phyloP scores from a whole-genome alignment of 2,329 filamentous ascomycete genomes.

The Byssochlamys sp. region DNA sequence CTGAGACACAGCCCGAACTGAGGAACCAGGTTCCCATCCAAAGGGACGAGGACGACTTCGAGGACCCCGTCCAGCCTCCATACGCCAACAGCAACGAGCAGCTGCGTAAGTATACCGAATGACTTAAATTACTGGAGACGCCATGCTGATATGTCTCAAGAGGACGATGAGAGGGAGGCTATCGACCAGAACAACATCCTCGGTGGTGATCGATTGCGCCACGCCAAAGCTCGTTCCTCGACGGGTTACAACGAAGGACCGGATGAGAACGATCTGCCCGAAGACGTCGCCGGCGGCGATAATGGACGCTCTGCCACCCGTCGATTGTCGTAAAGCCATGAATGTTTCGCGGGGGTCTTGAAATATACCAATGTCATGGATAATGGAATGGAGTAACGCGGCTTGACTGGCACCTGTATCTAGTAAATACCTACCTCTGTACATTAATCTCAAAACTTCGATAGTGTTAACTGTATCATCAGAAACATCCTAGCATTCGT shows the following conservation, averaged over 20 bases:
- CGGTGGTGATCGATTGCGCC: slow-evolving; percentile 8
- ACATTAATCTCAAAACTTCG: not conserved
- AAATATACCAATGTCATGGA: not conserved
- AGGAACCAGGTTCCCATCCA: slow-evolving; percentile 14
- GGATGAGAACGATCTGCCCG: slow-evolving; percentile 9
- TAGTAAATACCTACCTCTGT: not conserved
- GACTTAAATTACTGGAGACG: slow-evolving; percentile 16
- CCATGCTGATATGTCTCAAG: slow-evolving; percentile 1
- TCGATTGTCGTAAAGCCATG: not conserved
- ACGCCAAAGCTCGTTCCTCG: slow-evolving; percentile 6
- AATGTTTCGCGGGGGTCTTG: not conserved
- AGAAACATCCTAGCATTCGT: not conserved
- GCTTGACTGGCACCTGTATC: not conserved
- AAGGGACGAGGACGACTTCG: slow-evolving; percentile 13
- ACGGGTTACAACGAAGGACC: slow-evolving; percentile 10
- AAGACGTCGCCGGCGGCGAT: slow-evolving; percentile 1
- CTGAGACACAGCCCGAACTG: slow-evolving; percentile 10
- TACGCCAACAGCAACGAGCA: slow-evolving; percentile 19
- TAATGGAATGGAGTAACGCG: not conserved
- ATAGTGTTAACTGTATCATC: not conserved
- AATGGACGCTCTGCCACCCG: slow-evolving; percentile 2
- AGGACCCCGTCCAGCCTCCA: slow-evolving; percentile 21
- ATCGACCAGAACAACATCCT: slow-evolving; percentile 11
- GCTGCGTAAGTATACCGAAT: slow-evolving; percentile 43
- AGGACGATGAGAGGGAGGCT: slow-evolving; percentile 10